These are phyloP conservation scores for Stachybotrys chlorohalonatus DNA, from an alignment of 2,329 filamentous ascomycete genomes.

Conservation along the genomic window DNA sequence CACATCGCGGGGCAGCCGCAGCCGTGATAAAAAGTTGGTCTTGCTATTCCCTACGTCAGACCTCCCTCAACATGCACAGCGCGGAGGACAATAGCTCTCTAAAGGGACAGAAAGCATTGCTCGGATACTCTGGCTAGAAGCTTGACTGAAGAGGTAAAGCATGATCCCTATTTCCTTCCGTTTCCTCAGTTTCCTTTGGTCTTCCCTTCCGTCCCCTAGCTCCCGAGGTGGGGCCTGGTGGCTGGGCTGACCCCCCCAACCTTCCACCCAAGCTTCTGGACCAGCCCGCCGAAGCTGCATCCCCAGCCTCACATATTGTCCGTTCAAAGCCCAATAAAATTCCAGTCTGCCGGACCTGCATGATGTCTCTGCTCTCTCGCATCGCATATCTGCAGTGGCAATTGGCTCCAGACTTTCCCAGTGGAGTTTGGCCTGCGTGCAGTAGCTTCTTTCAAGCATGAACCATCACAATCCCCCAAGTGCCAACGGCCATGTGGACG, in stretches of 20 bases:
- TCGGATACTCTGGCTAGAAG: too few relatives aligned
- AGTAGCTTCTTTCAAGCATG: not conserved
- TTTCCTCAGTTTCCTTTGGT: slow-evolving; percentile 20
- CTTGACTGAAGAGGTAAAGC: too few relatives aligned
- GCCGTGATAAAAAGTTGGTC: too few relatives aligned
- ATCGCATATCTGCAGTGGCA: not conserved
- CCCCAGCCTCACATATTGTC: not conserved
- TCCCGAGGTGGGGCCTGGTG: not conserved
- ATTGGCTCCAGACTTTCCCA: not conserved
- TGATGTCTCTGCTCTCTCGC: not conserved
- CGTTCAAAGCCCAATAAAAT: not conserved
- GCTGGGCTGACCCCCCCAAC: not conserved
- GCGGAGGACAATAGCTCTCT: too few relatives aligned
- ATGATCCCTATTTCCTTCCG: too few relatives aligned
- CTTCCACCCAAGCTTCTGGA: not conserved
- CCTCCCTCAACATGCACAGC: too few relatives aligned
- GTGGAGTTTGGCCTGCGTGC: not conserved
- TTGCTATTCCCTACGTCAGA: too few relatives aligned
- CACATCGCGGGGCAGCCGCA: too few relatives aligned
- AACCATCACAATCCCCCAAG: not conserved
- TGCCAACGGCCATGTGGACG: not conserved
- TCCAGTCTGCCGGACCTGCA: slow-evolving; percentile 3
- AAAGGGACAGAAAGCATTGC: too few relatives aligned
- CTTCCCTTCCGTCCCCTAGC: slow-evolving; percentile 2
- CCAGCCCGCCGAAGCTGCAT: not conserved